phyloP scores from a whole-genome alignment of 352 stramenopile species.

The Pythium brassicae region DNA sequence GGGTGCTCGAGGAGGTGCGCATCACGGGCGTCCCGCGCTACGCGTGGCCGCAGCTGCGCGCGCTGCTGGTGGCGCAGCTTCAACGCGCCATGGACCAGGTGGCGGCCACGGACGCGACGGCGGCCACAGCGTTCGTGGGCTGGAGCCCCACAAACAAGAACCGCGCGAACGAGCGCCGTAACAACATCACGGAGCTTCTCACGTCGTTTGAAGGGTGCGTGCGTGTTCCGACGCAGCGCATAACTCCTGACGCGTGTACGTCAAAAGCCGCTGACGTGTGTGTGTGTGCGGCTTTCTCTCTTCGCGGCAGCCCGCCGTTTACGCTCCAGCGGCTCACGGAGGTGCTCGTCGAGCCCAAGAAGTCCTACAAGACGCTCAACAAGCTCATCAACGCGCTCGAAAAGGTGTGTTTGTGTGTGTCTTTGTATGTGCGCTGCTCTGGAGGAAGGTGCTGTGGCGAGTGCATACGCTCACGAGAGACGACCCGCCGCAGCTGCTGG shows the following conservation, averaged over 20 bases:
- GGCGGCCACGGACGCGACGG: constrained; percentile 34
- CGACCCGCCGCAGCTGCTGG: constrained; percentile 29
- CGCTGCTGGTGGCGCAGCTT: constrained; percentile 52
- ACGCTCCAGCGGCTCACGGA: constrained; percentile 79
- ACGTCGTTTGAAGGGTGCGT: constrained; percentile 54
- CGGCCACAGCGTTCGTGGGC: constrained; percentile 23
- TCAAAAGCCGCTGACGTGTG: not conserved
- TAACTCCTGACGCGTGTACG: not conserved
- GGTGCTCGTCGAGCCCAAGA: constrained; percentile 63
- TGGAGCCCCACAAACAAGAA: constrained; percentile 51
- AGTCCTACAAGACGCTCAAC: constrained; percentile 69
- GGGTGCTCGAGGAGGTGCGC: constrained; percentile 67
- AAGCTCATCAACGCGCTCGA: constrained; percentile 83
- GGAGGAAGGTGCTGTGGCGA: not conserved
- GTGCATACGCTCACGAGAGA: too few species aligned
- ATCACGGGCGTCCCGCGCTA: constrained; percentile 67
- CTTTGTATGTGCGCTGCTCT: not conserved
- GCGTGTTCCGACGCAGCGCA: not conserved
- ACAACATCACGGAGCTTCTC: constrained; percentile 52
- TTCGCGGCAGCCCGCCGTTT: constrained; percentile 50
- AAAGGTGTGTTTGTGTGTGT: constrained; percentile 34
- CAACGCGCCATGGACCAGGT: constrained; percentile 53
- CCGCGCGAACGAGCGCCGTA: constrained; percentile 41
- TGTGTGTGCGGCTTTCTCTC: not conserved
- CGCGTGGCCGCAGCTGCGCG: constrained; percentile 67